phyloP scores from a whole-genome alignment of 805 yeast genomes.

The Ogataea haglerorum region DNA sequence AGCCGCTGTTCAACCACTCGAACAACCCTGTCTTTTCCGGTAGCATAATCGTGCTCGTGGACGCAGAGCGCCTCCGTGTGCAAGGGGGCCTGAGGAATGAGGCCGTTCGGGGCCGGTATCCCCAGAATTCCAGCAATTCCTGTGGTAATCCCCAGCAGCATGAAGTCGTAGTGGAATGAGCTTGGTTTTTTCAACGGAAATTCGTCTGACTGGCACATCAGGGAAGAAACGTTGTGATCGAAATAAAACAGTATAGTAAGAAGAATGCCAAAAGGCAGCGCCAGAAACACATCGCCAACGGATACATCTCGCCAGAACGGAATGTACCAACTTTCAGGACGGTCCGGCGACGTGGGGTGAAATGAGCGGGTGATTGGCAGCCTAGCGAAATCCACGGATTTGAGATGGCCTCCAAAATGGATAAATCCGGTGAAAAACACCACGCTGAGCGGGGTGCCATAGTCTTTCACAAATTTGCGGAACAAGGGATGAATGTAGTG shows the following conservation, averaged over 20 bases:
- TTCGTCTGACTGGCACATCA: conserved; percentile 84
- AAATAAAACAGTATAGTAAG: conserved; percentile 84
- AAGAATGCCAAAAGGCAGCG: conserved; percentile 87
- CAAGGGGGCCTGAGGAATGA: conserved; percentile 95
- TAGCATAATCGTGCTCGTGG: conserved; percentile 36
- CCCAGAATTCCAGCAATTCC: conserved; percentile 86
- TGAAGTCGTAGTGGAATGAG: conserved; percentile 89
- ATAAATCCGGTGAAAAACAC: conserved; percentile 88
- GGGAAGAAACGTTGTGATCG: conserved; percentile 91
- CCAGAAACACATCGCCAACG: conserved; percentile 77
- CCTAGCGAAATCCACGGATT: conserved; percentile 51
- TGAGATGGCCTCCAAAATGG: conserved; percentile 82
- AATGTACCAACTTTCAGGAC: conserved; percentile 71
- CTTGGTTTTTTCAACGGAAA: conserved; percentile 84
- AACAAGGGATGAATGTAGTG: conserved; percentile 56
- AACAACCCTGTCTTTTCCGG: conserved; percentile 33
- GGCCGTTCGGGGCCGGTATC: conserved; percentile 93
- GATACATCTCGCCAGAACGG: conserved; percentile 67
- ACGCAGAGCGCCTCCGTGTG: conserved; percentile 79
- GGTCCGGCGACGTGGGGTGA: conserved; percentile 57
- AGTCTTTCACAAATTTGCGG: conserved; percentile 76
- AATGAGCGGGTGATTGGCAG: conserved; percentile 73
- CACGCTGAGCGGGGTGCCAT: conserved; percentile 79
- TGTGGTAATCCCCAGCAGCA: conserved; percentile 79
- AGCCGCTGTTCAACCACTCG: conserved; percentile 86